phyloP scores from a whole-genome alignment of 805 yeast genomes.

The Yamadazyma nakazawae region DNA sequence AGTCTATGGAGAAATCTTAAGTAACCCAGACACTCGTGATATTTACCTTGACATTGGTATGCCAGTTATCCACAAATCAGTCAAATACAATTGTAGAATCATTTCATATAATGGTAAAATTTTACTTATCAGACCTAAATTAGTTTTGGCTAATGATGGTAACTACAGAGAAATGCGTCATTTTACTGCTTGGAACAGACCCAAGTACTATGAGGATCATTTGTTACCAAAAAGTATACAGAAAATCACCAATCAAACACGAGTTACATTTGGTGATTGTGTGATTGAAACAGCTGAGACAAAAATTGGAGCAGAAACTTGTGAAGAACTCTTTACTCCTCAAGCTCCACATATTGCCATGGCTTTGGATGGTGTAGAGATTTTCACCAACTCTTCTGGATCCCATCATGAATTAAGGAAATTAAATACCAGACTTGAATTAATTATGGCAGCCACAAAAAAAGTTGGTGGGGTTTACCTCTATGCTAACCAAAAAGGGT shows the following conservation, averaged over 20 bases:
- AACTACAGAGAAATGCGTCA: constrained; percentile 97
- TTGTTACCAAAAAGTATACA: constrained; percentile 69
- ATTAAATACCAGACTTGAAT: constrained; percentile 74
- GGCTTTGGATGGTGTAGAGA: constrained; percentile 96
- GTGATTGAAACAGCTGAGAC: constrained; percentile 82
- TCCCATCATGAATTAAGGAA: constrained; percentile 97
- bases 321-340: constrained; percentile 97
- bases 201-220: constrained; percentile 69
- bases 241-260: constrained; percentile 59
- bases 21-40: constrained; percentile 64
- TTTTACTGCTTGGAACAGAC: constrained; percentile 90
- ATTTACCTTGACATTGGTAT: constrained; percentile 89
- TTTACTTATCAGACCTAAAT: constrained; percentile 84
- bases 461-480: constrained; percentile 96
- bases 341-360: constrained; percentile 89
- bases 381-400: constrained; percentile 92
- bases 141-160: constrained; percentile 95
- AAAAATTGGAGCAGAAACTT: constrained; percentile 93
- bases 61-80: constrained; percentile 86
- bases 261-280: constrained; percentile 87
- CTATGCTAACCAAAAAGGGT: constrained; percentile 93
- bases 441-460: constrained; percentile 88
- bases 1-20: constrained; percentile 75
- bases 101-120: constrained; percentile 77
- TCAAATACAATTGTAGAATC: constrained; percentile 88